Percentiles rank a stretch among this genome's conserved stretches.
Evolutionary conservation across 2,329 filamentous ascomycete species (phyloP).

Genomic region (Cladosporium sp.): DNA sequence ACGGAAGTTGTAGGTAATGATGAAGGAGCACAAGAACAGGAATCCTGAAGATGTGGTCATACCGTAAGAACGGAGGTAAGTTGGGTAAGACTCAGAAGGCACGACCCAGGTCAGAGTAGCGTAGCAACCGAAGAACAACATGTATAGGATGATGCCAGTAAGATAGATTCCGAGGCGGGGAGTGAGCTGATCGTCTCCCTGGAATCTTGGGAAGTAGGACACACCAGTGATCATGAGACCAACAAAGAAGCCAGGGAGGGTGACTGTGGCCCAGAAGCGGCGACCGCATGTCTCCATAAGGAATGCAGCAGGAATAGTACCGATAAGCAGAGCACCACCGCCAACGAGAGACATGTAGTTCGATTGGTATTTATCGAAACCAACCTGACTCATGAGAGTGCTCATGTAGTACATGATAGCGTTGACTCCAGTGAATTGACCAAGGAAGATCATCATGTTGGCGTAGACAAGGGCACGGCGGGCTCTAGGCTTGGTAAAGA

Average conservation of each 20-base stretch:
- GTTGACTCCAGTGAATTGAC: constrained; percentile 64
- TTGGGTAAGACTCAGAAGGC: constrained; percentile 70
- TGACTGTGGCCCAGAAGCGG: constrained; percentile 69
- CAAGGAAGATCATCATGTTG: constrained; percentile 68
- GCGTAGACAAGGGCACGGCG: constrained; percentile 66
- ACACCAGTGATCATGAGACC: constrained; percentile 65
- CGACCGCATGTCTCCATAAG: constrained; percentile 72
- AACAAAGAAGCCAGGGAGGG: constrained; percentile 49
- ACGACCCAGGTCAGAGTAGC: constrained; percentile 34
- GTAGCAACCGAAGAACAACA: constrained; percentile 62
- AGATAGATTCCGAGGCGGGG: constrained; percentile 58
- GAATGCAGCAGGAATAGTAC: constrained; percentile 44
- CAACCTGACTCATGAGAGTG: constrained; percentile 63
- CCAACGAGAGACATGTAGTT: constrained; percentile 72
- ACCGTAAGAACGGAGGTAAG: constrained; percentile 70
- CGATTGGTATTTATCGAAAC: constrained; percentile 61
- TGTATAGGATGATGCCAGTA: constrained; percentile 66
- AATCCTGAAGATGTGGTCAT: constrained; percentile 70
- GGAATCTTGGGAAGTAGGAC: constrained; percentile 54
- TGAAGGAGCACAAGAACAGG: constrained; percentile 69
- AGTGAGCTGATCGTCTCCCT: constrained; percentile 43
- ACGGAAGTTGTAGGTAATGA: constrained; percentile 74
- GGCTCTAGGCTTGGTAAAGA: constrained; percentile 69
- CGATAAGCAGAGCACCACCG: constrained; percentile 59
- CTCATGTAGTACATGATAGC: constrained; percentile 64